Evolutionary conservation across 2,329 filamentous ascomycete genomes (phyloP), one percentile per base, ranked within the genome.

Genomic region (Parafenestella ontariensis): DNA sequence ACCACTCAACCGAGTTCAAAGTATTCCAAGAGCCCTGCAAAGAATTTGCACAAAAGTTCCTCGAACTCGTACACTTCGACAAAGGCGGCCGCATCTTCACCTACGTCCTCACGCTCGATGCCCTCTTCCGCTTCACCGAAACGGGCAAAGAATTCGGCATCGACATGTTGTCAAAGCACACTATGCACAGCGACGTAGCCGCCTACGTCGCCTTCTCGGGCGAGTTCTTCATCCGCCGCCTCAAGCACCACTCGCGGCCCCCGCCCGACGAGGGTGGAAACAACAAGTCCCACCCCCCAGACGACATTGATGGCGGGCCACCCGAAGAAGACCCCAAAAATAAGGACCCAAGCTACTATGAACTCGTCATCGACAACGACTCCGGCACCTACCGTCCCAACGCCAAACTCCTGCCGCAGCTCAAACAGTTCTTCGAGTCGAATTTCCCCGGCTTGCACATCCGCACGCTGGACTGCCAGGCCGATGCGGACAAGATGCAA

Each of bases 111-210:
- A 96, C 92, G 0, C 83, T 97, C 6, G 94, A 98, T 69, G 90
- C 89, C 5, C 82, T 94, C 48, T 85, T 96, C 70, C 89, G 92
- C 41, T 97, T 97, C 77, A 97, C 94, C 1, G 94, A 97, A 76
- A 98, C 94, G 0, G 94, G 94, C 26, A 95, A 95, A 66, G 93
- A 97, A 68, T 97, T 97, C 55, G 92, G 93, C 47, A 92, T 98
- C 67, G 94, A 97, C 77, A 81, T 97, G 74, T 78, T 98, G 67
- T 92, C 89, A 75, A 98, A 98, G 74, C 94, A 98, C 76, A 96
- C 92, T 36, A 96, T 98, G 92, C 94, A 98, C 78, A 94, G 91
- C 61, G 89, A 97, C 74, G 93, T 96, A 1, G 90, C 88, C 31
- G 89, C 91, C 2, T 96, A 96, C 73, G 91, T 97, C 60, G 94